Conservation (phyloP, 2,329 filamentous ascomycete species). For the Cladosporium sp. region DNA sequence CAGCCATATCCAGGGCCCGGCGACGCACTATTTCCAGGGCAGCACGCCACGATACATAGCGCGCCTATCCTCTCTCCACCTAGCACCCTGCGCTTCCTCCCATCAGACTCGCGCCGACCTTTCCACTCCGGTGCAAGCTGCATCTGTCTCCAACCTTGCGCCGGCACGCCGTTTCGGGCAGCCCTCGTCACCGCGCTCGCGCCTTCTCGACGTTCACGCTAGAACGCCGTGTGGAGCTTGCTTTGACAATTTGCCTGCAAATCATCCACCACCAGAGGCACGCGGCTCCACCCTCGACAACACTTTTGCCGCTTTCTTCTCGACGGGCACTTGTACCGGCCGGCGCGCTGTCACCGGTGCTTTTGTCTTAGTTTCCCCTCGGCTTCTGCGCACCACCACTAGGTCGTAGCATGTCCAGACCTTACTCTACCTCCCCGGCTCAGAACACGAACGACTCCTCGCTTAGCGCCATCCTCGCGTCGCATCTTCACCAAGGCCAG, state of each 20-base stretch:
- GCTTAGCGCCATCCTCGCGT: constrained; percentile 35
- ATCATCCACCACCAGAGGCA: constrained; percentile 42
- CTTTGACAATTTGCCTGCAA: constrained; percentile 35
- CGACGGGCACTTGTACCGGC: constrained; percentile 31
- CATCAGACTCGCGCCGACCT: constrained; percentile 19
- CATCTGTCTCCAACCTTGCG: constrained; percentile 20
- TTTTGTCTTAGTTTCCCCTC: constrained; percentile 26
- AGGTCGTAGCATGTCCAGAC: constrained; percentile 43
- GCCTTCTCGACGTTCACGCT: constrained; percentile 23
- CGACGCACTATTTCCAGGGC: constrained; percentile 32
- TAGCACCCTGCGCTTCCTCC: constrained; percentile 20
- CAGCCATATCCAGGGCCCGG: constrained; percentile 25
- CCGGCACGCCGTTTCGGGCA: constrained; percentile 25
- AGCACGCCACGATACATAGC: constrained; percentile 28
- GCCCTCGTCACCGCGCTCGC: constrained; percentile 15
- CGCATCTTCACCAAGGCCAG: constrained; percentile 31
- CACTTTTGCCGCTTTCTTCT: constrained; percentile 26
- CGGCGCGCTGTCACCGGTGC: constrained; percentile 30
- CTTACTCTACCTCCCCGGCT: constrained; percentile 37
- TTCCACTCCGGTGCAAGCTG: constrained; percentile 22
- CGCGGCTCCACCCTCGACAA: constrained; percentile 29
- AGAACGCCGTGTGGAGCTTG: constrained; percentile 29
- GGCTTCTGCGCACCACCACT: constrained; percentile 17
- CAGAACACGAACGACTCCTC: constrained; percentile 33
- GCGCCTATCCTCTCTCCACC: constrained; percentile 23